These are phyloP conservation scores for Jatropha multifida DNA, from an alignment of 441 rosid genomes.

Conservation along the genomic window DNA sequence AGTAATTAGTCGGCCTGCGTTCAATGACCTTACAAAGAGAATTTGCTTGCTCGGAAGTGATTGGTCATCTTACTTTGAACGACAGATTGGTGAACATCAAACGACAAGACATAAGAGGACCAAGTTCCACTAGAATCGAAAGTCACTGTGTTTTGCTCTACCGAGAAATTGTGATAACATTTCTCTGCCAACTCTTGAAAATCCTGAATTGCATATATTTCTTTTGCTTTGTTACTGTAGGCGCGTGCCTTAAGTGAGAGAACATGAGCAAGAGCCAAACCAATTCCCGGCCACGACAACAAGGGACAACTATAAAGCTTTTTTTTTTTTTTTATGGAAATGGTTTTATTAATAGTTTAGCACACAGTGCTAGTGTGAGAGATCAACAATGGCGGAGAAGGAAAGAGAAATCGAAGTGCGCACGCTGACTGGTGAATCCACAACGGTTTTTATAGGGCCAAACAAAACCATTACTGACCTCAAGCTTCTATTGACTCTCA, in stretches of 20 bases:
- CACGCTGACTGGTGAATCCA: slow-evolving; percentile 62
- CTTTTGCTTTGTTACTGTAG: too few species aligned
- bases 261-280: not conserved
- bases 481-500: slow-evolving; percentile 51
- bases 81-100: too few species aligned
- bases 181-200: slow-evolving; percentile 83
- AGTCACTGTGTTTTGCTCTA: slow-evolving; percentile 45
- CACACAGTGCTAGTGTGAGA: not conserved
- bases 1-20: too few species aligned
- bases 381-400: slow-evolving; percentile 18
- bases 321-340: too few species aligned
- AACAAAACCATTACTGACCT: slow-evolving; percentile 51
- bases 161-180: slow-evolving; percentile 55
- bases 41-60: too few species aligned
- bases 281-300: not conserved
- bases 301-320: not conserved
- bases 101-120: too few species aligned
- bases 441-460: slow-evolving; percentile 34
- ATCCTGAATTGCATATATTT: slow-evolving; percentile 39
- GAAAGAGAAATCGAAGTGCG: slow-evolving; percentile 60
- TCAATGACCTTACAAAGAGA: too few species aligned
- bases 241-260: not conserved
- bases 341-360: not conserved
- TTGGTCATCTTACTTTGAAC: too few species aligned
- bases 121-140: slow-evolving; percentile 9